These are phyloP conservation scores for Neopestalotiopsis rosae DNA, from an alignment of 2,329 filamentous ascomycete genomes.

Conservation along the genomic window DNA sequence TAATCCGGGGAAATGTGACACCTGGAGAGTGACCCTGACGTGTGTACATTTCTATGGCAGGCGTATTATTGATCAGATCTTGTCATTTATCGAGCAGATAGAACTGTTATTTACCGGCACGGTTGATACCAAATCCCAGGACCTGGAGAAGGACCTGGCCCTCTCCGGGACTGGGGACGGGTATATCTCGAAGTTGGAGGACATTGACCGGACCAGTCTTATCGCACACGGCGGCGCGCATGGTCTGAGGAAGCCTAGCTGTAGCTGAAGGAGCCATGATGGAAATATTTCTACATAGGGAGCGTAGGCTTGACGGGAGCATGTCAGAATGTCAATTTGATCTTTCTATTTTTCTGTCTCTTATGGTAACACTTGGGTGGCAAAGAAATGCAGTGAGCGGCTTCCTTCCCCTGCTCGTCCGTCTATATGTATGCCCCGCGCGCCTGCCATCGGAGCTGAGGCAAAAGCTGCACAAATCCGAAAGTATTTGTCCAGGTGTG, in stretches of 20 bases:
- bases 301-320: not conserved
- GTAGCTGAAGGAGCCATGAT: slow-evolving; percentile 13
- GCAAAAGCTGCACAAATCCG: not conserved
- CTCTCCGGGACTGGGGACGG: slow-evolving; percentile 42
- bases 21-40: slow-evolving; percentile 47
- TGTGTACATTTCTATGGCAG: slow-evolving; percentile 47
- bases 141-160: slow-evolving; percentile 47
- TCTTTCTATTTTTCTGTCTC: not conserved
- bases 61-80: slow-evolving; percentile 15
- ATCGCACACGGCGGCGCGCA: slow-evolving; percentile 50
- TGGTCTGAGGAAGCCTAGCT: slow-evolving; percentile 33
- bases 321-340: not conserved
- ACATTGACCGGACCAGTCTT: slow-evolving; percentile 43
- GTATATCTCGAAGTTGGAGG: slow-evolving; percentile 42
- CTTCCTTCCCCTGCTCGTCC: not conserved
- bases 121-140: slow-evolving; percentile 52
- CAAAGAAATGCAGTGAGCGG: not conserved
- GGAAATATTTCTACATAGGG: not conserved
- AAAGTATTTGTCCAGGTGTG: not conserved
- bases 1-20: slow-evolving; percentile 47
- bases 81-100: not conserved
- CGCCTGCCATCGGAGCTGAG: not conserved
- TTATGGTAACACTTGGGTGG: not conserved
- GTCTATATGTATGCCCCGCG: not conserved
- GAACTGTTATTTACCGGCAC: slow-evolving; percentile 26